Percentiles rank a stretch among this genome's conserved stretches.
Evolutionary conservation across 805 yeast genomes (phyloP).

Genomic region (Metschnikowia picachoensis): DNA sequence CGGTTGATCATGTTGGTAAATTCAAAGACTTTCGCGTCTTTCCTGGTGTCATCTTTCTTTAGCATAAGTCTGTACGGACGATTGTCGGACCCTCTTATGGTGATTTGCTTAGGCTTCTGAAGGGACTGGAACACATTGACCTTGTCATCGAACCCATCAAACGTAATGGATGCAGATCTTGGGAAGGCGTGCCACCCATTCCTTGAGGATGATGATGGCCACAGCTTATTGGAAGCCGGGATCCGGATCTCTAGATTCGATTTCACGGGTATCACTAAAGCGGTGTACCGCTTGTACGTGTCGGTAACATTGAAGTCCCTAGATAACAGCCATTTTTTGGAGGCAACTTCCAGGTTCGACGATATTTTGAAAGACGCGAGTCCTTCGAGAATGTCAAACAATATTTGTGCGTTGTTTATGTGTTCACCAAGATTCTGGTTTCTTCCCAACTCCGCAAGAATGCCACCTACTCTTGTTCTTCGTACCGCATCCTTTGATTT

Average conservation of each 20-base stretch:
- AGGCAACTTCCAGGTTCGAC: constrained; percentile 20
- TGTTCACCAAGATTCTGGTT: constrained; percentile 14
- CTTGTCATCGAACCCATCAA: constrained; percentile 57
- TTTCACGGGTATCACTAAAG: constrained; percentile 71
- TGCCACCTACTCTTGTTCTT: constrained; percentile 23
- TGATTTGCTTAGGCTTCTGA: constrained; percentile 81
- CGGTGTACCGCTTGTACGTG: constrained; percentile 27
- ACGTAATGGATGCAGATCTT: constrained; percentile 43
- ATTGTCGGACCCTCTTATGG: constrained; percentile 76
- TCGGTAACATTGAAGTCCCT: constrained; percentile 39
- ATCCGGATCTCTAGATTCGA: constrained; percentile 64
- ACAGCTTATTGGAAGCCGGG: constrained; percentile 35
- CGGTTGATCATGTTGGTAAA: constrained; percentile 84
- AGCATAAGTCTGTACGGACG: constrained; percentile 69
- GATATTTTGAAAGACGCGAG: constrained; percentile 42
- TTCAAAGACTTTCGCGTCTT: constrained; percentile 92
- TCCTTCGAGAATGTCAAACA: constrained; percentile 41
- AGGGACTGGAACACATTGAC: constrained; percentile 75
- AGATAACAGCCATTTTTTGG: constrained; percentile 32
- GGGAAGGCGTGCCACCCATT: constrained; percentile 37
- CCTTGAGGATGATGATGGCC: constrained; percentile 20
- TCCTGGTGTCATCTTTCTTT: constrained; percentile 88
- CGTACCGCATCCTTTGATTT: constrained; percentile 47
- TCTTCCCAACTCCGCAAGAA: constrained; percentile 20
- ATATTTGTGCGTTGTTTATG: constrained; percentile 27